These are phyloP conservation scores for Penicillium hesseltinei DNA, from an alignment of 2,329 filamentous ascomycete species.

Conservation along the genomic window DNA sequence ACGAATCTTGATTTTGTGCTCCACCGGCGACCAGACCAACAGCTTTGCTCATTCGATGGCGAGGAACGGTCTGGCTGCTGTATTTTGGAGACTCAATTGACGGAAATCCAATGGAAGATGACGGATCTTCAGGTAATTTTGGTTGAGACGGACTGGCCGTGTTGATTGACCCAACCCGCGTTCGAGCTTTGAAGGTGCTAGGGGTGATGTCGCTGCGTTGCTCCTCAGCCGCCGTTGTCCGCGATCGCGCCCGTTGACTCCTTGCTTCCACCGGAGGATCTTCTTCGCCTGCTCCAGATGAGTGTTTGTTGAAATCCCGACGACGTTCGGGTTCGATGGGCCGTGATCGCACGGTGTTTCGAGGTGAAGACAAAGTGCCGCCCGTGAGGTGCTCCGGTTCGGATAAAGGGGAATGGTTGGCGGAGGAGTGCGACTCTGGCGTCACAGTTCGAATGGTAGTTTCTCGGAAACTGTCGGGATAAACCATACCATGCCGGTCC, in stretches of 20 bases:
- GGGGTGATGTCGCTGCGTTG: constrained; percentile 41
- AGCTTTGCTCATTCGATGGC: constrained; percentile 37
- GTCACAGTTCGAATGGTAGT: constrained; percentile 48
- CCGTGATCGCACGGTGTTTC: constrained; percentile 35
- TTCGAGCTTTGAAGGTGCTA: constrained; percentile 35
- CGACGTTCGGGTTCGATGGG: constrained; percentile 34
- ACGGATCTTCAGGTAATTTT: constrained; percentile 40
- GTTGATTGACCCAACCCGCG: constrained; percentile 43
- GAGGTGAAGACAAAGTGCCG: constrained; percentile 38
- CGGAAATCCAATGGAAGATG: constrained; percentile 48
- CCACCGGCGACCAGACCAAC: constrained; percentile 28
- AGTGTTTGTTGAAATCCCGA: constrained; percentile 31
- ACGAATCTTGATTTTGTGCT: constrained; percentile 27
- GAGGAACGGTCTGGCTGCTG: constrained; percentile 31
- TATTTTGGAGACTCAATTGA: constrained; percentile 47
- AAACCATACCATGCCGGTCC: constrained; percentile 48
- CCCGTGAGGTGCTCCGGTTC: constrained; percentile 36
- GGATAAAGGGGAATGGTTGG: constrained; percentile 40
- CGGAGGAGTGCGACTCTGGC: constrained; percentile 41
- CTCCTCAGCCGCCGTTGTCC: constrained; percentile 44
- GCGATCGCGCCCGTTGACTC: constrained; percentile 39
- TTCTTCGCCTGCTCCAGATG: constrained; percentile 35
- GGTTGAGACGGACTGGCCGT: constrained; percentile 32
- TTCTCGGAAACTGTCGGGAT: constrained; percentile 47
- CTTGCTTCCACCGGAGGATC: constrained; percentile 32